Evolutionary conservation across 768 basidiomycete species (phyloP).

Genomic region (Pholiota molesta): DNA sequence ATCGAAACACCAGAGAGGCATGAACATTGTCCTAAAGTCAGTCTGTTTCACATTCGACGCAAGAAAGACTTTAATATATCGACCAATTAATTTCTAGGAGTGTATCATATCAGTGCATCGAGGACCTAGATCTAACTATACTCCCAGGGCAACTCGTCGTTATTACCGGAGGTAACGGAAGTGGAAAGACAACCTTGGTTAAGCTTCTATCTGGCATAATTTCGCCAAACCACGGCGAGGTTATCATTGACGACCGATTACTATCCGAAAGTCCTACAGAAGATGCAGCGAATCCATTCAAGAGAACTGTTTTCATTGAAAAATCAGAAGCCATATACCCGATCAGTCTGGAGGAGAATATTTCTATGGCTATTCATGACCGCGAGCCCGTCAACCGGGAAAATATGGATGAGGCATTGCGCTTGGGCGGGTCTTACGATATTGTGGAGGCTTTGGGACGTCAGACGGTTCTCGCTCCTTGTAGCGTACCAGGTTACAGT

Average conservation of each 20-base stretch:
- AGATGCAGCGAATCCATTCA: background rate
- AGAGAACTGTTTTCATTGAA: slow-evolving; percentile 40
- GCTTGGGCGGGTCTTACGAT: background rate
- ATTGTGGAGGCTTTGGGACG: slow-evolving; percentile 27
- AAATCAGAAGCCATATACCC: slow-evolving; percentile 42
- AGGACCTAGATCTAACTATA: slow-evolving; percentile 40
- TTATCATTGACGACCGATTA: background rate
- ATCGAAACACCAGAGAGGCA: background rate
- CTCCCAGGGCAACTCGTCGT: slow-evolving; percentile 45
- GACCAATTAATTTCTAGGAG: background rate
- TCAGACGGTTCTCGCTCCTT: slow-evolving; percentile 37
- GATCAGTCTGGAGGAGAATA: slow-evolving; percentile 34
- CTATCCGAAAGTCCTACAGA: background rate
- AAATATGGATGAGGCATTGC: background rate
- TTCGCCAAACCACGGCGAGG: background rate
- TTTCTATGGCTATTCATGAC: slow-evolving; percentile 29
- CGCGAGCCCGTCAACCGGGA: slow-evolving; percentile 31
- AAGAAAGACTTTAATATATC: background rate
- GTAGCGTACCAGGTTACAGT: slow-evolving; percentile 31
- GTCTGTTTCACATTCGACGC: background rate
- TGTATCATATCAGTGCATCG: background rate
- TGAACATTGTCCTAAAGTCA: background rate
- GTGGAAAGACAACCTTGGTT: slow-evolving; percentile 47
- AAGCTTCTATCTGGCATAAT: slow-evolving; percentile 38
- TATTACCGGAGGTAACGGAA: slow-evolving; percentile 48